Evolutionary conservation across 768 basidiomycete species (phyloP).

Genomic region (Termitomyces heimii): DNA sequence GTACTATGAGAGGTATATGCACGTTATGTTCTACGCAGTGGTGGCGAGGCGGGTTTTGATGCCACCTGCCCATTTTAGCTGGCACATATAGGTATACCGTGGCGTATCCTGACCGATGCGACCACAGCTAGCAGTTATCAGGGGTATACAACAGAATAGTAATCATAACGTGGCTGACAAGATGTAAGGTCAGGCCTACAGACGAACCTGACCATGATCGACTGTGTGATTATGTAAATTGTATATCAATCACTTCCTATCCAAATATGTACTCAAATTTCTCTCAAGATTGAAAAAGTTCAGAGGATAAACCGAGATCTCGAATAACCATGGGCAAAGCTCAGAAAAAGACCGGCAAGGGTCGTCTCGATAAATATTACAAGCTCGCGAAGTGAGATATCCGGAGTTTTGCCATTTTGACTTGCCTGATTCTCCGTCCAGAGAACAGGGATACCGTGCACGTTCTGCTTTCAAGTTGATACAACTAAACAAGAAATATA

Average conservation of each 20-base stretch:
- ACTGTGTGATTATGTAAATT: not conserved
- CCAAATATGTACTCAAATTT: slow-evolving; percentile 1
- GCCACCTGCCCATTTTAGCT: too few species aligned
- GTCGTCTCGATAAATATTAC: slow-evolving; percentile 95
- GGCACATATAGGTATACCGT: too few species aligned
- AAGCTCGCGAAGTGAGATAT: slow-evolving; percentile 80
- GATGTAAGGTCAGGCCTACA: too few species aligned
- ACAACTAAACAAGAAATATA: slow-evolving; percentile 97
- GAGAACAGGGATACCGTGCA: slow-evolving; percentile 98
- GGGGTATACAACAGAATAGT: too few species aligned
- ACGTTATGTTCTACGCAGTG: too few species aligned
- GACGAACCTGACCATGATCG: too few species aligned
- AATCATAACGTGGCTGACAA: too few species aligned
- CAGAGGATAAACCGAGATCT: too few species aligned
- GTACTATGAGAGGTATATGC: too few species aligned
- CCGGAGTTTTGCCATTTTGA: not conserved
- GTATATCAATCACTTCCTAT: slow-evolving; percentile 1
- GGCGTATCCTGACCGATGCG: too few species aligned
- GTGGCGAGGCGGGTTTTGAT: too few species aligned
- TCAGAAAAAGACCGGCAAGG: slow-evolving; percentile 97
- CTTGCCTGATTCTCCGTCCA: slow-evolving; percentile 25
- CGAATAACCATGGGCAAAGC: slow-evolving; percentile 52
- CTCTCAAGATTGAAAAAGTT: not conserved
- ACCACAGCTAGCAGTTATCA: too few species aligned
- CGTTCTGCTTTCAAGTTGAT: slow-evolving; percentile 99